These are phyloP conservation scores for Pyrrhoderma noxium DNA, from an alignment of 1,284 basidiomycete species.

Conservation along the genomic window DNA sequence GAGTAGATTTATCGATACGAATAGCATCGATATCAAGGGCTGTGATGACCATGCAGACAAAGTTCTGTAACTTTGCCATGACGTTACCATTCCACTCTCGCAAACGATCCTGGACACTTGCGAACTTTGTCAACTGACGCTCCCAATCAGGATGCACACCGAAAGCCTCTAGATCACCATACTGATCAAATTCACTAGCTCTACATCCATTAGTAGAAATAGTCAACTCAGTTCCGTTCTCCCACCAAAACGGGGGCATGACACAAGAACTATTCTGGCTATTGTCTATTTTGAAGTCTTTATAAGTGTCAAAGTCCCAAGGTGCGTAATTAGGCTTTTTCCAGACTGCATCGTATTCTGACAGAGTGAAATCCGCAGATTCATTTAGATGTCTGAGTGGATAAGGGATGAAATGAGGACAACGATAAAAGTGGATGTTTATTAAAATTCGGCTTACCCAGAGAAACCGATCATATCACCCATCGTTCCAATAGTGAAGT, in stretches of 20 bases:
- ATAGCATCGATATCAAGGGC: slow-evolving; percentile 87
- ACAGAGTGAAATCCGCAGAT: slow-evolving; percentile 70
- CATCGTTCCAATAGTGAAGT: slow-evolving; percentile 92
- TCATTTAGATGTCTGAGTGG: slow-evolving; percentile 62
- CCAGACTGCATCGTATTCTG: slow-evolving; percentile 72
- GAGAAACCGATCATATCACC: slow-evolving; percentile 78
- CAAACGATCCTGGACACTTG: slow-evolving; percentile 89
- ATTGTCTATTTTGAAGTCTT: slow-evolving; percentile 68
- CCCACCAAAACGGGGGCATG: slow-evolving; percentile 73
- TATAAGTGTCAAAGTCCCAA: slow-evolving; percentile 80
- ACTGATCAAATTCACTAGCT: slow-evolving; percentile 83
- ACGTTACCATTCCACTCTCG: slow-evolving; percentile 80
- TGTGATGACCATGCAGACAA: slow-evolving; percentile 78
- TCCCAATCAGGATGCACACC: slow-evolving; percentile 93
- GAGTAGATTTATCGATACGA: slow-evolving; percentile 90
- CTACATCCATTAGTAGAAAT: slow-evolving; percentile 63
- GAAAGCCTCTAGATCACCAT: slow-evolving; percentile 92
- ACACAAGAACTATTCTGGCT: slow-evolving; percentile 64
- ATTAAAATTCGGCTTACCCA: slow-evolving; percentile 42
- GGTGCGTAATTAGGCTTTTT: slow-evolving; percentile 71
- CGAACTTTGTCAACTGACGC: slow-evolving; percentile 89
- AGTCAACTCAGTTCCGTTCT: slow-evolving; percentile 59
- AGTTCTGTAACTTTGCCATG: slow-evolving; percentile 66
- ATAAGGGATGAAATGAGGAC: not conserved
- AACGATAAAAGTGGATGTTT: not conserved